These are phyloP conservation scores for Arachis monticola DNA, from an alignment of 331 rosid species.

Conservation along the genomic window DNA sequence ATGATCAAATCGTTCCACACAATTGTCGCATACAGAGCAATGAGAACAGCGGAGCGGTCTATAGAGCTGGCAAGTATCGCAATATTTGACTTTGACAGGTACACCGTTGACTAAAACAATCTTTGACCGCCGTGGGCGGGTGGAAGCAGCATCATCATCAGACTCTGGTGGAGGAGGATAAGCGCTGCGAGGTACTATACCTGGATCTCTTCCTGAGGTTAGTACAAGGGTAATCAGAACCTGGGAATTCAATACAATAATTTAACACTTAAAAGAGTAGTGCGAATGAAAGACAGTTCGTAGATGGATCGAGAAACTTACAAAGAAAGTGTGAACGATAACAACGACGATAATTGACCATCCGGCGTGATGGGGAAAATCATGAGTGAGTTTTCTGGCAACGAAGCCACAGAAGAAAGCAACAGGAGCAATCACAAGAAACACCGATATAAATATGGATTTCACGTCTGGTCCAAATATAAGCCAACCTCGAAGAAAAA, in stretches of 20 bases:
- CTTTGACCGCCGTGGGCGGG: constrained; percentile 47
- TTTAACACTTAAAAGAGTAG: constrained; percentile 26
- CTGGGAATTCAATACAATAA: constrained; percentile 43
- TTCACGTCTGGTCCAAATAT: constrained; percentile 78
- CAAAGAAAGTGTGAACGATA: constrained; percentile 53
- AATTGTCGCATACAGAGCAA: constrained; percentile 79
- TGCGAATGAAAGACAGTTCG: not conserved
- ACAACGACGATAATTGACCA: constrained; percentile 46
- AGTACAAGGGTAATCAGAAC: constrained; percentile 62
- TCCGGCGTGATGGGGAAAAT: constrained; percentile 54
- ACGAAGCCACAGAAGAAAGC: constrained; percentile 60
- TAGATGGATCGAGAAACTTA: constrained; percentile 40
- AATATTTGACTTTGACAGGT: constrained; percentile 64
- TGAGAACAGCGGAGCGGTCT: constrained; percentile 83
- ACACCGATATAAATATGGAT: constrained; percentile 58
- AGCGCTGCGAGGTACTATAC: constrained; percentile 70
- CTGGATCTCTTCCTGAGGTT: constrained; percentile 85
- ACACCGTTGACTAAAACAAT: constrained; percentile 60
- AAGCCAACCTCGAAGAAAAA: constrained; percentile 62
- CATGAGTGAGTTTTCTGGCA: constrained; percentile 48
- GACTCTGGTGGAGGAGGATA: constrained; percentile 69
- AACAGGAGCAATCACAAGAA: constrained; percentile 59
- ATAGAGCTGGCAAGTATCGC: constrained; percentile 77
- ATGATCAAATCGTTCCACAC: constrained; percentile 86
- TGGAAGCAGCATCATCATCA: constrained; percentile 45